Conservation (phyloP, 1,284 basidiomycete species). For the Sphagnurus paluster region DNA sequence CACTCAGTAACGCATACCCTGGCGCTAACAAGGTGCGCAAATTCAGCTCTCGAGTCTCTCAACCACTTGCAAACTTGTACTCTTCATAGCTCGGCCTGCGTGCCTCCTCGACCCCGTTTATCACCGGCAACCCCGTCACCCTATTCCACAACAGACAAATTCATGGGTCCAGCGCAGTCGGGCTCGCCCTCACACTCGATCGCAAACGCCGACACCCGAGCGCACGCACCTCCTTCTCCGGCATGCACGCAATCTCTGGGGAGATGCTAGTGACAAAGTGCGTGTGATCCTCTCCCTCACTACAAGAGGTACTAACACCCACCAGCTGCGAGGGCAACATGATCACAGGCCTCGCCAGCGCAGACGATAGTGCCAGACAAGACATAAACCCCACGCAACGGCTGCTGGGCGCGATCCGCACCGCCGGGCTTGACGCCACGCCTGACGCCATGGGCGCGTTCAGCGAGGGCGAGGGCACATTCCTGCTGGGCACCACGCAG, state of each 20-base stretch:
- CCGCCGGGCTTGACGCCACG: slow-evolving; percentile 32
- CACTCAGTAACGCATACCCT: slow-evolving; percentile 50
- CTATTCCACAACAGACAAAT: slow-evolving; percentile 64
- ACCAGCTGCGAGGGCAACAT: slow-evolving; percentile 79
- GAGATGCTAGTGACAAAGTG: slow-evolving; percentile 61
- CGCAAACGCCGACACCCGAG: slow-evolving; percentile 19
- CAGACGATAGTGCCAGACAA: too few relatives aligned
- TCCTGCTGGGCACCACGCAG: slow-evolving; percentile 56
- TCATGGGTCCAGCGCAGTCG: slow-evolving; percentile 70
- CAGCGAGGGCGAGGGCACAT: slow-evolving; percentile 72
- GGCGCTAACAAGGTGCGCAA: slow-evolving; percentile 50
- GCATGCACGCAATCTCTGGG: slow-evolving; percentile 52
- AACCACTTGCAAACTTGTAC: neutral
- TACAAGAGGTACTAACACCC: neutral
- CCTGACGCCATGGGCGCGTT: slow-evolving; percentile 29
- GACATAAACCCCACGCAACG: slow-evolving; percentile 69
- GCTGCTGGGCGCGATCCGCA: slow-evolving; percentile 61
- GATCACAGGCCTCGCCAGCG: slow-evolving; percentile 63
- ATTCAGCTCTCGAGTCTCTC: slow-evolving; percentile 1
- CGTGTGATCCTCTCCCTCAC: neutral
- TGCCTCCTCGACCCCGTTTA: slow-evolving; percentile 81
- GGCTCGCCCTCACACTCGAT: slow-evolving; percentile 51
- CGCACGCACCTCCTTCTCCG: slow-evolving; percentile 47
- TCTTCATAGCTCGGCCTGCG: slow-evolving; percentile 67
- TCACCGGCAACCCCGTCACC: slow-evolving; percentile 80